Evolutionary conservation across 2,329 filamentous ascomycete genomes (phyloP).

Genomic region (Sclerotiophoma versabilis): DNA sequence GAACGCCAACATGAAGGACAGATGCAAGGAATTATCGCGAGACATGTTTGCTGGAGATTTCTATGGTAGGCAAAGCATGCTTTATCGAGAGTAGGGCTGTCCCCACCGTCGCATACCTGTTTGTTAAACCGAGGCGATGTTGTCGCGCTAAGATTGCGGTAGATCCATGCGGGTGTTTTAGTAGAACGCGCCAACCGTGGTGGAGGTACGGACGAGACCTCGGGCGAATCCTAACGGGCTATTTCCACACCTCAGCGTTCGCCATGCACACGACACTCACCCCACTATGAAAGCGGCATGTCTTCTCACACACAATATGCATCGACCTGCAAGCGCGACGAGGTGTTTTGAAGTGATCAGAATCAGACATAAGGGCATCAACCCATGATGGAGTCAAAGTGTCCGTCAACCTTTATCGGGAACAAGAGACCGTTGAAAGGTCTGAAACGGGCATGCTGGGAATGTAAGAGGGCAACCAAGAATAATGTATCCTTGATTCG

Average conservation of each 20-base stretch:
- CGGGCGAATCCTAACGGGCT: constrained; percentile 33
- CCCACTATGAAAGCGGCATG: constrained; percentile 45
- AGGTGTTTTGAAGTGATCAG: neutral
- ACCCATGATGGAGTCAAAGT: constrained; percentile 28
- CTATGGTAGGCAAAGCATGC: neutral
- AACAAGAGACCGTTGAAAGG: constrained; percentile 40
- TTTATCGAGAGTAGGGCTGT: neutral
- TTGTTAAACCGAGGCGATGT: neutral
- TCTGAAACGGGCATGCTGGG: constrained; percentile 42
- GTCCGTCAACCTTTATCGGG: constrained; percentile 10
- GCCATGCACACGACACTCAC: constrained; percentile 34
- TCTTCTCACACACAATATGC: constrained; percentile 29
- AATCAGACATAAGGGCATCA: neutral
- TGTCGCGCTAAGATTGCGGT: constrained; percentile 1
- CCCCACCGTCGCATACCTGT: neutral
- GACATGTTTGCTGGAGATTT: neutral
- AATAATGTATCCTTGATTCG: neutral
- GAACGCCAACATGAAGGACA: neutral
- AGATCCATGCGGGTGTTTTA: constrained; percentile 9
- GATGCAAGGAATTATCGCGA: neutral
- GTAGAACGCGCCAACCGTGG: neutral
- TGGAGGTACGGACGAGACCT: constrained; percentile 36
- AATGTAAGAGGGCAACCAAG: constrained; percentile 38
- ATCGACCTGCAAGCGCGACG: constrained; percentile 18
- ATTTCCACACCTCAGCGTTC: constrained; percentile 31